Conservation (phyloP, 192 early-diverging fungal genomes). For the Dispira parvispora region DNA sequence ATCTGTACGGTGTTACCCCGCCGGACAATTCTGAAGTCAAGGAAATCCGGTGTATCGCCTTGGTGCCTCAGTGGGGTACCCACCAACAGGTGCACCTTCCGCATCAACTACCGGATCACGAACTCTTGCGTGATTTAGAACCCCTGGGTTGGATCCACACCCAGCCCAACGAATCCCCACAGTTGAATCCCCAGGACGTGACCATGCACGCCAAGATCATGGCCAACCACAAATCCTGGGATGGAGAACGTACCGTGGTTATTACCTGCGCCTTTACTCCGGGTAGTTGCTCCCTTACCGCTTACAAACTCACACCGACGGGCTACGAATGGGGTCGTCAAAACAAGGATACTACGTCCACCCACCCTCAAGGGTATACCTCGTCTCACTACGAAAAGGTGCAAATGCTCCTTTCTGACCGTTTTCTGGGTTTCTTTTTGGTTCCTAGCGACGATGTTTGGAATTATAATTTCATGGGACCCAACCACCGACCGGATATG, state of each 20-base stretch:
- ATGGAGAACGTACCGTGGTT: conserved; percentile 83
- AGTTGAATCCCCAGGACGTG: conserved; percentile 78
- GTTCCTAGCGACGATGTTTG: conserved; percentile 87
- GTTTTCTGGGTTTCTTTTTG: conserved; percentile 98
- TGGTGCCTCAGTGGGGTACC: conserved; percentile 98
- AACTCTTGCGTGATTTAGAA: conserved; percentile 80
- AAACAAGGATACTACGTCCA: conserved; percentile 70
- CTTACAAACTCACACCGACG: conserved; percentile 87
- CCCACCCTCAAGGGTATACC: conserved; percentile 70
- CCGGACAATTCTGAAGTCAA: conserved; percentile 83
- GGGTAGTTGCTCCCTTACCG: conserved; percentile 88
- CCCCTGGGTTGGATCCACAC: conserved; percentile 98
- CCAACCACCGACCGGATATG: conserved; percentile 82
- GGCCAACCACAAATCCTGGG: conserved; percentile 65
- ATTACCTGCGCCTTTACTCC: conserved; percentile 97
- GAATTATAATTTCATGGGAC: conserved; percentile 99
- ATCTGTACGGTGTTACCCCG: conserved; percentile 84
- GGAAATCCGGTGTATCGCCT: conserved; percentile 81
- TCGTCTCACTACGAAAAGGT: conserved; percentile 88
- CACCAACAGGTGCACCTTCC: conserved; percentile 89
- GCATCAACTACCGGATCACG: conserved; percentile 72
- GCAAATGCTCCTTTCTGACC: conserved; percentile 89
- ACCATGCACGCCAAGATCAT: conserved; percentile 80
- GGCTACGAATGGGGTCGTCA: conserved; percentile 95
- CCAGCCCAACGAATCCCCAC: conserved; percentile 69